Percentiles rank a stretch among this genome's conserved stretches.
Conservation (phyloP, 108 stramenopile genomes). For the Craspedostauros australis region DNA sequence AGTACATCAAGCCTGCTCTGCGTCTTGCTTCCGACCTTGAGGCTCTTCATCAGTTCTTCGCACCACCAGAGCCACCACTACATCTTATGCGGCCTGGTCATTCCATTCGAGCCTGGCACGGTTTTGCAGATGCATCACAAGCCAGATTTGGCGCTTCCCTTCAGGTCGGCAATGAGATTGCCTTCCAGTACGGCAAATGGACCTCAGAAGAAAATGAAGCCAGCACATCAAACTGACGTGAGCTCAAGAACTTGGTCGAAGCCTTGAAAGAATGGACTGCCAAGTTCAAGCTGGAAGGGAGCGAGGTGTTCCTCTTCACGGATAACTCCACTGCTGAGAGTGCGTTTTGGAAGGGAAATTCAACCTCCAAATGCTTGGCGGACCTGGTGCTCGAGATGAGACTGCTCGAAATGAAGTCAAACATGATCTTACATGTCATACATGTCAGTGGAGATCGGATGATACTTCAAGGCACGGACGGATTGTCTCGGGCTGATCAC, state of each 20-base stretch:
- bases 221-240: conserved; percentile 27
- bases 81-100: not conserved
- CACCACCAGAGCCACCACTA: conserved; percentile 2
- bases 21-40: conserved; percentile 20
- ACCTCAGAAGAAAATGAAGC: conserved; percentile 2
- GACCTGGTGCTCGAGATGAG: too few relatives aligned
- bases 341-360: too few relatives aligned
- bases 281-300: conserved; percentile 1
- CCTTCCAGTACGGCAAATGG: conserved; percentile 9
- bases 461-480: too few relatives aligned
- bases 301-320: conserved; percentile 42
- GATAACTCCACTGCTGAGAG: conserved; percentile 37
- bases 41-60: conserved; percentile 4
- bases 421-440: too few relatives aligned
- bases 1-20: conserved; percentile 14
- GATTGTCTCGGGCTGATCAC: too few relatives aligned
- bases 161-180: not conserved
- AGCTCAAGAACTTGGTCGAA: conserved; percentile 26
- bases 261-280: conserved; percentile 17
- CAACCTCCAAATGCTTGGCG: too few relatives aligned
- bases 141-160: conserved; percentile 22
- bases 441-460: too few relatives aligned
- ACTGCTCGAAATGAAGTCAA: too few relatives aligned
- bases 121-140: conserved; percentile 45
- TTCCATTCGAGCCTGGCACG: conserved; percentile 11